These are phyloP conservation scores for Aegilops sharonensis DNA, from an alignment of 176 grass and related monocot species.

Conservation along the genomic window DNA sequence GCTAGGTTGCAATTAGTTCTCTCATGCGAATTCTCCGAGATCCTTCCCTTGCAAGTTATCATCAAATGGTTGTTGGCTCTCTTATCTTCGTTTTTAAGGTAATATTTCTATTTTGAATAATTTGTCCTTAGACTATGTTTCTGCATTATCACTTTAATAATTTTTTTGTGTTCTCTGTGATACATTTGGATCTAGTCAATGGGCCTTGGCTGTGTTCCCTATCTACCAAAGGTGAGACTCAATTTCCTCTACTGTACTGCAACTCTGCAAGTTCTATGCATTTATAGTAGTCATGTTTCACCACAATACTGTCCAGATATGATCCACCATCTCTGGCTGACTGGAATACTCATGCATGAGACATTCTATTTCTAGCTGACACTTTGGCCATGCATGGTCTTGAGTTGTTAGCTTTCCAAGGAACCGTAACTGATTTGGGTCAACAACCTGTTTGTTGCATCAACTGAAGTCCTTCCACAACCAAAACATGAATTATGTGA, in stretches of 20 bases:
- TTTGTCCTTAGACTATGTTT: conserved; percentile 19
- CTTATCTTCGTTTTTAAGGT: conserved; percentile 99
- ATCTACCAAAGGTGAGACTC: conserved; percentile 85
- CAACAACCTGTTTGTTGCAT: conserved; percentile 11
- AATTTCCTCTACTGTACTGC: background rate
- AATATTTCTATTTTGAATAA: conserved; percentile 27
- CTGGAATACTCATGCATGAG: background rate
- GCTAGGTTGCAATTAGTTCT: conserved; percentile 92
- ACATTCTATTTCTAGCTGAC: conserved; percentile 19
- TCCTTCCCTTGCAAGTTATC: conserved; percentile 98
- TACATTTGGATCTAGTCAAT: conserved; percentile 68
- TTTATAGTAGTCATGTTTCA: conserved; percentile 5
- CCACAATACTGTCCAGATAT: conserved; percentile 4
- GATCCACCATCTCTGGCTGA: background rate
- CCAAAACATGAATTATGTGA: conserved; percentile 1
- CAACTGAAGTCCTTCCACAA: background rate
- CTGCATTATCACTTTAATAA: conserved; percentile 27
- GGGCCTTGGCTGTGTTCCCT: conserved; percentile 96
- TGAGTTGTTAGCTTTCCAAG: conserved; percentile 21
- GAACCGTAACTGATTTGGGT: conserved; percentile 12
- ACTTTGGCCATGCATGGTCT: background rate
- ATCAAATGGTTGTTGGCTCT: conserved; percentile 94
- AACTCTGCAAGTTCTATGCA: background rate
- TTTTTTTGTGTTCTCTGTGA: conserved; percentile 38
- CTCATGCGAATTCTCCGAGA: conserved; percentile 96